Evolutionary conservation across 176 grass and related monocot species (phyloP), one percentile per base, ranked within the genome.

Genomic region (Miscanthus lutarioriparius): DNA sequence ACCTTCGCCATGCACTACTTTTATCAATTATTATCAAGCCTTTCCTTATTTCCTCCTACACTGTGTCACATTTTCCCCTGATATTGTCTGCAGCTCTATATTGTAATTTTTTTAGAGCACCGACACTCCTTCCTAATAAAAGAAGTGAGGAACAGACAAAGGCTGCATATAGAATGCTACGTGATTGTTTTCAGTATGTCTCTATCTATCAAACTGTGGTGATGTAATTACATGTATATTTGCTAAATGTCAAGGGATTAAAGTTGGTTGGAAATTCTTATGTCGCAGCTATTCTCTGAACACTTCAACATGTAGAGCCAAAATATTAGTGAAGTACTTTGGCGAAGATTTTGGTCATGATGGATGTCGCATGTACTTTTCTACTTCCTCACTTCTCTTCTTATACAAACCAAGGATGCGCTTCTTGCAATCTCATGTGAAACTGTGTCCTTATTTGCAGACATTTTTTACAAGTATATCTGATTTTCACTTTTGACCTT

Each of bases 111-210:
- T 66, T 84, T 8, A 90, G 89, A 90, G 78, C 83, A 78, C 92
- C 91, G 8, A 93, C 91, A 75, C 87, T 98, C 67, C 93, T 98
- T 84, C 96, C 96, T 71, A 98, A 86, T 89, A 88, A 98, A 87
- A 93, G 93, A 87, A 98, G 58, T 19, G 91, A 92, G 41, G 88
- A 93, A 82, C 93, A 95, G 64, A 89, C 89, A 64, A 98, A 89
- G 84, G 89, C 73, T 87, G 91, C 89, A 85, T 95, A 98, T 72
- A 95, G 79, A 88, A 95, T 95, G 96, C 86, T 95, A 30, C 83
- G 77, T 69, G 91, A 93, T 77, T 98, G 96, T 71, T 95, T 91
- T 80, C 80, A 88, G 91, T 98, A 97, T 82, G 76, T 72, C 30
- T 82, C 47, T 80, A 25, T 20, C 37, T 44, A 69, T 80, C 77